Percentiles rank a stretch among this genome's conserved stretches.
Evolutionary conservation across 441 rosid species (phyloP).

Genomic region (Pelargonium australe): DNA sequence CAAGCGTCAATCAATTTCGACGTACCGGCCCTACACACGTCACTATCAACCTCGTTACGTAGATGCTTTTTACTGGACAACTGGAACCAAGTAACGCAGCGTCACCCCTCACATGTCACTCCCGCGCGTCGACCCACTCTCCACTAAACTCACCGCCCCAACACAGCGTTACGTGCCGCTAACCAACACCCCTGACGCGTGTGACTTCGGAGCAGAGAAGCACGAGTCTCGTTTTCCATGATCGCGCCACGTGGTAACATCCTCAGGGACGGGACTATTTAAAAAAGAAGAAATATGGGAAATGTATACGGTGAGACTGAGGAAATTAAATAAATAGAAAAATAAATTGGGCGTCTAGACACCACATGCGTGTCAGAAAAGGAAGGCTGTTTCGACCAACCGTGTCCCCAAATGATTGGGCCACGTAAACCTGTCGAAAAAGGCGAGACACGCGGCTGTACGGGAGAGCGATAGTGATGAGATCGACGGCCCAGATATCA

Average conservation of each 20-base stretch:
- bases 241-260: slow-evolving; percentile 38
- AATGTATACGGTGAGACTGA: too few species aligned
- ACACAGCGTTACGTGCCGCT: too few species aligned
- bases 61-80: slow-evolving; percentile 19
- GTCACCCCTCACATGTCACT: background rate
- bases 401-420: background rate
- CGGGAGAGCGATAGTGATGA: background rate
- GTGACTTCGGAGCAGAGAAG: slow-evolving; percentile 8
- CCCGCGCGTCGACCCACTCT: slow-evolving; percentile 15
- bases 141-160: background rate
- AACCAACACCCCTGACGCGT: background rate
- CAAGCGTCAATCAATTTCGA: slow-evolving; percentile 15
- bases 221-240: slow-evolving; percentile 33
- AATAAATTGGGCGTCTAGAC: background rate
- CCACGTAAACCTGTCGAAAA: background rate
- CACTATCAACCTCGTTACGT: slow-evolving; percentile 18
- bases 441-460: background rate
- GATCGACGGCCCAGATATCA: background rate
- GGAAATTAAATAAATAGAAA: too few species aligned
- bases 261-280: background rate
- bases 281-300: too few species aligned
- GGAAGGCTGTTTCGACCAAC: background rate
- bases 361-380: background rate
- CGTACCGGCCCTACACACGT: slow-evolving; percentile 29
- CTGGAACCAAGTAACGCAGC: slow-evolving; percentile 4